phyloP scores from a whole-genome alignment of 2,329 filamentous ascomycete species.

The Daldinia eschscholtzii region DNA sequence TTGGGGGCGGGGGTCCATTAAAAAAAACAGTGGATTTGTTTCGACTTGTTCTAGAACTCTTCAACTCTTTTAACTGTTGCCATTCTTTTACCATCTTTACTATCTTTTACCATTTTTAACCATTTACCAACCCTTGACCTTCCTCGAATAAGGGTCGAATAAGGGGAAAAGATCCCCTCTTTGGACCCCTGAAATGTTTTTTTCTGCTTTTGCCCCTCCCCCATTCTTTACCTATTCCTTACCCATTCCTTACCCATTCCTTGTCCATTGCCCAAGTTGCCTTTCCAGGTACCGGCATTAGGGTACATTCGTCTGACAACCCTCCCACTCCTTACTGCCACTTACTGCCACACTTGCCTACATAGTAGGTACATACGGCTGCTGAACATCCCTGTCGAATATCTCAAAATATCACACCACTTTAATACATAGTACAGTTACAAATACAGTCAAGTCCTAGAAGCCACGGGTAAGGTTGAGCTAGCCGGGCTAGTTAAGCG shows the following conservation, averaged over 20 bases:
- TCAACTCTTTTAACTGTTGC: too few relatives aligned
- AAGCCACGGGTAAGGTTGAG: neutral
- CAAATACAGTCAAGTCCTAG: neutral
- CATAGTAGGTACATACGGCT: too few relatives aligned
- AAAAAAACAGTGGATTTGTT: slow-evolving; percentile 40
- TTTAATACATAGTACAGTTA: slow-evolving; percentile 9
- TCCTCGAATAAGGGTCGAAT: neutral
- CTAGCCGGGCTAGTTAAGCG: too few relatives aligned
- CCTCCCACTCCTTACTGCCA: slow-evolving; percentile 12
- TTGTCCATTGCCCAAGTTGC: neutral
- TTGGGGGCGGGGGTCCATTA: too few relatives aligned
- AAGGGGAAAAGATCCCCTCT: neutral
- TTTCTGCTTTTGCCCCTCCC: slow-evolving; percentile 9
- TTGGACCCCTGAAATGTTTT: slow-evolving; percentile 1
- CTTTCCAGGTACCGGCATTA: slow-evolving; percentile 6
- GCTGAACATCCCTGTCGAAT: slow-evolving; percentile 20
- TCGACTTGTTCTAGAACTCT: slow-evolving; percentile 38
- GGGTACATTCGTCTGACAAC: slow-evolving; percentile 12
- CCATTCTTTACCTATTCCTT: slow-evolving; percentile 10
- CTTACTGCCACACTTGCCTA: slow-evolving; percentile 9
- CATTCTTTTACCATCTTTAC: slow-evolving; percentile 1
- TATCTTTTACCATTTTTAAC: too few relatives aligned
- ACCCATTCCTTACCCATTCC: too few relatives aligned
- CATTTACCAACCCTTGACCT: neutral
- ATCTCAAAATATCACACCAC: slow-evolving; percentile 33